A percentile compares a stretch with the other conserved stretches of the same genome.
Conservation (phyloP, 805 yeast genomes). For the Zygoascus biomembranicola region DNA sequence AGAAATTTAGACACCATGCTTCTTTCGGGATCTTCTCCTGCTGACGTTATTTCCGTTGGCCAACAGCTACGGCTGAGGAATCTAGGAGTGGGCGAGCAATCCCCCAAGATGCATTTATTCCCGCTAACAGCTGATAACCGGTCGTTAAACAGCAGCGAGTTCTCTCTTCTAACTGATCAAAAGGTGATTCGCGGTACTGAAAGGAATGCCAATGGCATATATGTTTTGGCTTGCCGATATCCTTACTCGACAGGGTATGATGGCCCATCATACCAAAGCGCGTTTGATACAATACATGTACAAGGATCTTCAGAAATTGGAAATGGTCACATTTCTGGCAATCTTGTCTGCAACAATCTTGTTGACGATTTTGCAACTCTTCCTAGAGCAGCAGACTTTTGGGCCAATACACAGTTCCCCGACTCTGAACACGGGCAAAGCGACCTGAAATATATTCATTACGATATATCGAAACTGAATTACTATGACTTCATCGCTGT, state of each 20-base stretch:
- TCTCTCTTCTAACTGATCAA: conserved; percentile 21
- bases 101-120: neutral
- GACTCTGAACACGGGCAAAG: neutral
- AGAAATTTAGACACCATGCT: conserved; percentile 19
- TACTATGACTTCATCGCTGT: conserved; percentile 45
- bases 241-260: conserved; percentile 6
- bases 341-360: conserved; percentile 38
- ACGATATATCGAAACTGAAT: conserved; percentile 32
- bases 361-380: conserved; percentile 32
- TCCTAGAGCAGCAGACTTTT: conserved; percentile 40
- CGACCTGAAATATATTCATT: conserved; percentile 42
- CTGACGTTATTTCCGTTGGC: conserved; percentile 7
- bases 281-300: conserved; percentile 4
- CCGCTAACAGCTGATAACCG: neutral
- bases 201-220: conserved; percentile 12
- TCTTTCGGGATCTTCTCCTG: conserved; percentile 10
- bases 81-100: conserved; percentile 1
- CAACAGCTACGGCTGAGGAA: neutral
- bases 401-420: neutral
- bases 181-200: neutral
- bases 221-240: conserved; percentile 19
- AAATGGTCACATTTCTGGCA: neutral
- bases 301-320: conserved; percentile 9
- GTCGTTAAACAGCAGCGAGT: neutral
- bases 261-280: neutral